Conservation (phyloP, 306 rosid genomes). For the Sphenostylis stenocarpa region DNA sequence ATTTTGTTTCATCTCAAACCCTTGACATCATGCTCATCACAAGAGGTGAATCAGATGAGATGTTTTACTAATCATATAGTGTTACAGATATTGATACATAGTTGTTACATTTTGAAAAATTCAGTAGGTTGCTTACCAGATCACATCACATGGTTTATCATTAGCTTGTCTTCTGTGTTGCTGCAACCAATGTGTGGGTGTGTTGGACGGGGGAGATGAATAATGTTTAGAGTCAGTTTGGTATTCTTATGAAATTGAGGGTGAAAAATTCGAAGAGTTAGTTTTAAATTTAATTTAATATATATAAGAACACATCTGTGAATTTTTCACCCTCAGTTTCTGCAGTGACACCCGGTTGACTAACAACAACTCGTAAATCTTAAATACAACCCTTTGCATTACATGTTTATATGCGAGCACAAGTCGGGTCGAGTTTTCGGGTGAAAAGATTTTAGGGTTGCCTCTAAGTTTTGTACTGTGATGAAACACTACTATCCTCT, state of each 20-base stretch:
- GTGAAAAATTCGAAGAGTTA: conserved; percentile 42
- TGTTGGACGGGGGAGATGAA: conserved; percentile 26
- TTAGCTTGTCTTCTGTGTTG: conserved; percentile 27
- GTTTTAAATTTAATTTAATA: conserved; percentile 15
- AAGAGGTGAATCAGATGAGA: conserved; percentile 36
- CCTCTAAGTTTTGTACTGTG: conserved; percentile 25
- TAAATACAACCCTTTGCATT: conserved; percentile 20
- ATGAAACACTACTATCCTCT: not conserved
- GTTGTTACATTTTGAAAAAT: conserved; percentile 35
- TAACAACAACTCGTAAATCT: not conserved
- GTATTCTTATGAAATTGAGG: conserved; percentile 38
- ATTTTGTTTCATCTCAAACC: conserved; percentile 28
- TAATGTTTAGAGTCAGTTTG: conserved; percentile 30
- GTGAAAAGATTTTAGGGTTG: not conserved
- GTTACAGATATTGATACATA: conserved; percentile 51
- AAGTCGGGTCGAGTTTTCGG: not conserved
- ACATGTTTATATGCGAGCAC: conserved; percentile 14
- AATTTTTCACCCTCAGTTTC: conserved; percentile 46
- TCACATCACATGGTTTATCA: conserved; percentile 30
- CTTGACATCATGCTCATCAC: conserved; percentile 30
- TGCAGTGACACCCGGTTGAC: conserved; percentile 13
- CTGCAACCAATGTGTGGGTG: conserved; percentile 25
- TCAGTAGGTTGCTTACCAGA: conserved; percentile 30
- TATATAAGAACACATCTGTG: conserved; percentile 27
- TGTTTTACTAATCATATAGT: conserved; percentile 41